Percentiles rank a stretch among this genome's conserved stretches.
phyloP scores from a whole-genome alignment of 1,139 yeast genomes.

The Candida albicans region DNA sequence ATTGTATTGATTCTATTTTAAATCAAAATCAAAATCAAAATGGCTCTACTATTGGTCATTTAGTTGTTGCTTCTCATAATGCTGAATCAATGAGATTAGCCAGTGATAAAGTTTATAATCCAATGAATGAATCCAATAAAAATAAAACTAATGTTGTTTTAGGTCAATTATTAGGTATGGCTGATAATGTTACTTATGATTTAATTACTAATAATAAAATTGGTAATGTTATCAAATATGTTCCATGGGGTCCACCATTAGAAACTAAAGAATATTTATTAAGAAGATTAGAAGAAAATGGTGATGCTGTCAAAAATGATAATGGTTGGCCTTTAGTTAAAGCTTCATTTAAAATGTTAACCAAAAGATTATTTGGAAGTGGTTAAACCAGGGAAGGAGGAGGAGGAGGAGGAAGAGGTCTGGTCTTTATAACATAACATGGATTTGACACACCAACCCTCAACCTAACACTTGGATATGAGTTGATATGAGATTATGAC shows the following conservation, averaged over 20 bases:
- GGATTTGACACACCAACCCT: too few species aligned
- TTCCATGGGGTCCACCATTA: conserved; percentile 97
- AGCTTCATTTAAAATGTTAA: conserved; percentile 50
- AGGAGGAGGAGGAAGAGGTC: too few species aligned
- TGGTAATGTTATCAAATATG: conserved; percentile 84
- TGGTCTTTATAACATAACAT: too few species aligned
- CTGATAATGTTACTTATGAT: conserved; percentile 82
- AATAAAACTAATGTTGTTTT: conserved; percentile 69
- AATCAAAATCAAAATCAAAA: conserved; percentile 36
- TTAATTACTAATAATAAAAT: conserved; percentile 64
- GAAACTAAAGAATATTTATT: conserved; percentile 90
- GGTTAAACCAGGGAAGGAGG: conserved; percentile 6
- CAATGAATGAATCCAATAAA: conserved; percentile 23
- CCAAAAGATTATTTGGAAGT: conserved; percentile 34
- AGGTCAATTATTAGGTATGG: conserved; percentile 95
- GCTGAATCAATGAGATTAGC: conserved; percentile 74
- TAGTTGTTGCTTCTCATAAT: conserved; percentile 93
- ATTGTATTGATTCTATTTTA: conserved; percentile 62
- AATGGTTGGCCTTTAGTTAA: conserved; percentile 78
- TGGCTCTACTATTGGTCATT: conserved; percentile 73
- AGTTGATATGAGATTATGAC: too few species aligned
- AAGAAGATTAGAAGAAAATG: conserved; percentile 94
- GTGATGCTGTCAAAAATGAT: conserved; percentile 89
- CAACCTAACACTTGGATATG: too few species aligned
- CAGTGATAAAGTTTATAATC: conserved; percentile 50